phyloP scores from a whole-genome alignment of 345 rosid species.

The Punica granatum region DNA sequence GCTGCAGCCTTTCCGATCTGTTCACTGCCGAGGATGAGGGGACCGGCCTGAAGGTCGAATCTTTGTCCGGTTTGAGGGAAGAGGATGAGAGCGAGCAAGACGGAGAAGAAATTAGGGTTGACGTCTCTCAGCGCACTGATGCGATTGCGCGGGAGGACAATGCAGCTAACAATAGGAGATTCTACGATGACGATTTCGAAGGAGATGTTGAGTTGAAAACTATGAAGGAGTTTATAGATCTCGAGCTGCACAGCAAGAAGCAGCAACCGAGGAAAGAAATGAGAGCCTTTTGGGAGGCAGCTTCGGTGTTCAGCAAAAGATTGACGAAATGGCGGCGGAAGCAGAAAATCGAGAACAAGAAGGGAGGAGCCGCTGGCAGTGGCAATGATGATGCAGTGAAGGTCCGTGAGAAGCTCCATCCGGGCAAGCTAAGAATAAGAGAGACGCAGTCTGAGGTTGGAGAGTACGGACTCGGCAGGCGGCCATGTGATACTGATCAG shows the following conservation, averaged over 20 bases:
- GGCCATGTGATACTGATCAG: slow-evolving; percentile 62
- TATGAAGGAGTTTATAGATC: slow-evolving; percentile 81
- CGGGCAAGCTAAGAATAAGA: slow-evolving; percentile 16
- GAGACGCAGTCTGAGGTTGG: slow-evolving; percentile 41
- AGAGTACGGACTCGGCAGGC: slow-evolving; percentile 42
- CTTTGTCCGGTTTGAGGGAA: slow-evolving; percentile 13
- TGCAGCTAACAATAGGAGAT: slow-evolving; percentile 7
- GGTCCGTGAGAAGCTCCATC: slow-evolving; percentile 11
- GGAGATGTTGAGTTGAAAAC: slow-evolving; percentile 43
- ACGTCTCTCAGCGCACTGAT: background rate
- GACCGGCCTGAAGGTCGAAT: slow-evolving; percentile 1
- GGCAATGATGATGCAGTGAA: slow-evolving; percentile 25
- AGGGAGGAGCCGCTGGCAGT: background rate
- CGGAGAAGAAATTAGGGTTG: slow-evolving; percentile 14
- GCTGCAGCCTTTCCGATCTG: slow-evolving; percentile 38
- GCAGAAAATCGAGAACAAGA: slow-evolving; percentile 32
- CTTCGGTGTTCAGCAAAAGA: slow-evolving; percentile 54
- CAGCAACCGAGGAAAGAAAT: slow-evolving; percentile 34
- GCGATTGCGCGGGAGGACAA: background rate
- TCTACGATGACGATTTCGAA: slow-evolving; percentile 25
- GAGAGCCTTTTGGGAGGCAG: slow-evolving; percentile 41
- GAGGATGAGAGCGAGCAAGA: slow-evolving; percentile 9
- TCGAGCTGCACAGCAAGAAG: slow-evolving; percentile 48
- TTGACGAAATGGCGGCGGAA: slow-evolving; percentile 47
- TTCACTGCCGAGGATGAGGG: slow-evolving; percentile 26